These are phyloP conservation scores for Colletotrichum noveboracense DNA, from an alignment of 2,329 filamentous ascomycete species.

Conservation along the genomic window DNA sequence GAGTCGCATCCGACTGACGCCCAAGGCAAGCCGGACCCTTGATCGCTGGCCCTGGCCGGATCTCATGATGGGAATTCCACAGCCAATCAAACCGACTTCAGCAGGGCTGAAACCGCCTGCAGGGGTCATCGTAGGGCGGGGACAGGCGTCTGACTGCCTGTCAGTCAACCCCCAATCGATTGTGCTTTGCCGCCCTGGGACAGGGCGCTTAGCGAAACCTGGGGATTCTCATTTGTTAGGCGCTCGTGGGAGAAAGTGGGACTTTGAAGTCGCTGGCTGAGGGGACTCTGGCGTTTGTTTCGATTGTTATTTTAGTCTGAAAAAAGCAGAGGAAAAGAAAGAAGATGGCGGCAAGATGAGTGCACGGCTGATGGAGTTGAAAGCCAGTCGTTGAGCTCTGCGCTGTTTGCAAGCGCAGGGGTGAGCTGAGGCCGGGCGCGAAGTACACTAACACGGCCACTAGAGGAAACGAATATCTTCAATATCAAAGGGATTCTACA, in stretches of 20 bases:
- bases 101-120: background rate
- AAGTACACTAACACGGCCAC: background rate
- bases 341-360: background rate
- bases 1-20: background rate
- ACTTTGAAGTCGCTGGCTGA: background rate
- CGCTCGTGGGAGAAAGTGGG: background rate
- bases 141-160: background rate
- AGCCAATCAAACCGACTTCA: background rate
- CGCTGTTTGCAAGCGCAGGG: background rate
- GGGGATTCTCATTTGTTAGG: constrained; percentile 29
- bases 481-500: background rate
- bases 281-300: background rate
- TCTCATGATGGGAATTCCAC: background rate
- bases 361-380: background rate
- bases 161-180: constrained; percentile 4
- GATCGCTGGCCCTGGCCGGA: background rate
- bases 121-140: background rate
- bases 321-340: background rate
- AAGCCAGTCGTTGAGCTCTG: background rate
- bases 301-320: background rate
- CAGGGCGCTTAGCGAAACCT: constrained; percentile 16
- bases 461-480: background rate
- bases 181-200: background rate
- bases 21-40: background rate
- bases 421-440: background rate